Conservation (phyloP, 805 yeast species). For the Hanseniaspora guilliermondii region DNA sequence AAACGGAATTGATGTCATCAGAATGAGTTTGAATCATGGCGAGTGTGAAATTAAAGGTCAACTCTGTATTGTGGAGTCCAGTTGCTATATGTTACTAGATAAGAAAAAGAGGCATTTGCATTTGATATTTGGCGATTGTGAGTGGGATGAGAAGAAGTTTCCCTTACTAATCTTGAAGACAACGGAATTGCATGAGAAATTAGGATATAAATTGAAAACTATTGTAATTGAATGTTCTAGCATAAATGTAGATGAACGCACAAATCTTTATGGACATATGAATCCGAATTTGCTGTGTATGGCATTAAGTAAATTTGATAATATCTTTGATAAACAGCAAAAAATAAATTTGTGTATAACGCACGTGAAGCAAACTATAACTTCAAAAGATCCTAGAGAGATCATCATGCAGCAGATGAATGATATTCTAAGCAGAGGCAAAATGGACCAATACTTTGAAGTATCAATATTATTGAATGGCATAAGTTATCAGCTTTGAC, state of each 20-base stretch:
- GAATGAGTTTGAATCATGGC: slow-evolving; percentile 34
- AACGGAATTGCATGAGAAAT: slow-evolving; percentile 26
- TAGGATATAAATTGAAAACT: slow-evolving; percentile 33
- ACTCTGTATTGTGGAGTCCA: slow-evolving; percentile 27
- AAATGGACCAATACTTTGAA: not conserved
- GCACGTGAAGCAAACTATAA: slow-evolving; percentile 7
- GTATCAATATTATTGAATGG: slow-evolving; percentile 8
- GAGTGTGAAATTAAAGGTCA: slow-evolving; percentile 24
- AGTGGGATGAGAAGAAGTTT: slow-evolving; percentile 40
- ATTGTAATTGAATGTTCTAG: slow-evolving; percentile 73
- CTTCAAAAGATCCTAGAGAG: slow-evolving; percentile 1
- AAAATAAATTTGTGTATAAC: slow-evolving; percentile 21
- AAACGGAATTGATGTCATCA: slow-evolving; percentile 21
- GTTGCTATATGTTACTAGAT: slow-evolving; percentile 44
- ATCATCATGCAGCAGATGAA: not conserved
- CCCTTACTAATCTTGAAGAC: slow-evolving; percentile 49
- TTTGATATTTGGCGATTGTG: slow-evolving; percentile 74
- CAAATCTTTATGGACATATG: slow-evolving; percentile 65
- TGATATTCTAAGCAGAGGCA: not conserved
- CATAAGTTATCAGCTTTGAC: not conserved
- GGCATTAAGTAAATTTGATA: slow-evolving; percentile 35
- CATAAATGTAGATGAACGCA: slow-evolving; percentile 25
- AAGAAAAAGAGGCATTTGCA: slow-evolving; percentile 28
- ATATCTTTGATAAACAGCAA: slow-evolving; percentile 14
- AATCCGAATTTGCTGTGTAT: slow-evolving; percentile 50